Base-by-base conservation (phyloP, 768 basidiomycete genomes). In the Scleroderma citrinum region DNA sequence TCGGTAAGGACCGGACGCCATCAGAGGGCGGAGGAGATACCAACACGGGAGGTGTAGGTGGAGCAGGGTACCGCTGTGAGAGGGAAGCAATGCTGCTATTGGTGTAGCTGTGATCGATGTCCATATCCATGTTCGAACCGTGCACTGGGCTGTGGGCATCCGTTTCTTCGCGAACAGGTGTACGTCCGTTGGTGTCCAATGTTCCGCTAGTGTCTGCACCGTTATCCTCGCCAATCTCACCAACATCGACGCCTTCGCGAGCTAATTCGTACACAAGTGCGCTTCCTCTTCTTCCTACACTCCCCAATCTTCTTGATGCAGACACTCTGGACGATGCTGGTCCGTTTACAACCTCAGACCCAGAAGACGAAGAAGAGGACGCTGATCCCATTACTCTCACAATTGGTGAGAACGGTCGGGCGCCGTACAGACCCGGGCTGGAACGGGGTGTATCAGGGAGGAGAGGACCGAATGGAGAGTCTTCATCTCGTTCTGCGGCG, bases 61-160 rank as follows among this genome's bases (percentile, higher is more conserved):
- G 56, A 7, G 56, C 59, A 13, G 64, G 66, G 44, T 66, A 66
- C 13, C 64, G 59, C 35, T 66, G 61, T 7, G 64, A 66, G 7
- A 66, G 57, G 16, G 64, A 66, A 2, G 57, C 56, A n/a, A 65
- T 32, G 26, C 43, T 44, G 12, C 43, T 44, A n/a, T 44, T 32
- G 12, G 52, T 7, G 1, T 57, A 58, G 14, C 0, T 51, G 2
- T 51, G 49, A 17, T 21, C 38, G 5, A 8, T 11, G 10, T 26
- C 32, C 36, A 24, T 29, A 14, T 26, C 32, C 32, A 13, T 35
- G 31, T 46, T 14, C 34, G 10, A 21, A 29, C 19, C n/a, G 38
- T n/a, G 24, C 16, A 20, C 3, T 13, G 12, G 39, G 39, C 8
- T 40, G 17, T 17, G 39, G 19, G 10, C 26, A 29, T 29, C 26